phyloP scores from a whole-genome alignment of 257 asterid genomes.

The Penstemon barbatus region DNA sequence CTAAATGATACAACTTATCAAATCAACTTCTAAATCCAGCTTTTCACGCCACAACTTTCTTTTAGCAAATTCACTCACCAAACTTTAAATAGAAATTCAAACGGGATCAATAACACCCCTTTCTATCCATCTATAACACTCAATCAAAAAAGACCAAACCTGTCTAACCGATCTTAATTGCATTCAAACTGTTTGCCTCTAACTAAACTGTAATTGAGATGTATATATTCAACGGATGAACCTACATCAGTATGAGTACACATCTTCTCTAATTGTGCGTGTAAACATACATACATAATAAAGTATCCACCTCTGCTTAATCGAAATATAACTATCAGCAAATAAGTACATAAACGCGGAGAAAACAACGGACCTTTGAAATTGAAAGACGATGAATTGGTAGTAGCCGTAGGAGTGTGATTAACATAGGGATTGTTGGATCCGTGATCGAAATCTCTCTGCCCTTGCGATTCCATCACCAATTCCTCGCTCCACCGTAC shows the following conservation, averaged over 20 bases:
- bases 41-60: not conserved
- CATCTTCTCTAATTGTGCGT: no score
- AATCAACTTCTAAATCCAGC: not conserved
- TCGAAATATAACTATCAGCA: conserved; percentile 17
- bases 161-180: not conserved
- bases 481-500: conserved; percentile 81
- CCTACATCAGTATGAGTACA: no score
- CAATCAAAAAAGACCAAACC: conserved; percentile 9
- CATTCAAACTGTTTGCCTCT: not conserved
- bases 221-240: no score
- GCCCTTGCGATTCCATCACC: conserved; percentile 65
- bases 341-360: not conserved
- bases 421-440: conserved; percentile 62
- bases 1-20: not conserved
- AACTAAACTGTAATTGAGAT: no score
- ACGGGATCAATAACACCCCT: not conserved
- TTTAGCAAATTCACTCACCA: conserved; percentile 1
- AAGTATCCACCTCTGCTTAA: conserved; percentile 26
- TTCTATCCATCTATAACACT: not conserved
- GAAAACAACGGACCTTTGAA: conserved; percentile 56
- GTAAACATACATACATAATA: not conserved
- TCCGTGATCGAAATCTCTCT: conserved; percentile 49
- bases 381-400: conserved; percentile 56
- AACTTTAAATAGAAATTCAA: not conserved
- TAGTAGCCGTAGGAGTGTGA: conserved; percentile 53